phyloP scores from a whole-genome alignment of 441 rosid genomes.

The Cnidoscolus chayamansa region DNA sequence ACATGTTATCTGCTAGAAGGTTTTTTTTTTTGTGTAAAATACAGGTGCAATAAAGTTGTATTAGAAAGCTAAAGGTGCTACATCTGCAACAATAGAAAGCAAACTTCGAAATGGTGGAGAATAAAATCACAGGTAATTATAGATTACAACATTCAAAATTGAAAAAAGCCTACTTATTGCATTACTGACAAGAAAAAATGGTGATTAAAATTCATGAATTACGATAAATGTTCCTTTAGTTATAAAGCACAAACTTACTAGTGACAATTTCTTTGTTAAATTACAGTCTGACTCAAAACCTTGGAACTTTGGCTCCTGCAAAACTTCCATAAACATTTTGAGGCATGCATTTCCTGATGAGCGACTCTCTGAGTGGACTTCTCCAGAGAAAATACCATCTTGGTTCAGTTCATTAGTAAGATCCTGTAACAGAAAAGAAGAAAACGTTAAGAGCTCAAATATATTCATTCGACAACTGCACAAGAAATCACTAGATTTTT shows the following conservation, averaged over 20 bases:
- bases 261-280: constrained; percentile 40
- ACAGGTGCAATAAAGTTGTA: not conserved
- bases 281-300: constrained; percentile 51
- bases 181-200: not conserved
- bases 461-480: not conserved
- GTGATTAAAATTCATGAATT: not conserved
- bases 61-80: not conserved
- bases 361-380: constrained; percentile 27
- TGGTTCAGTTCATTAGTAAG: constrained; percentile 35
- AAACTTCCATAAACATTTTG: constrained; percentile 33
- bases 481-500: not conserved
- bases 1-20: constrained; percentile 4
- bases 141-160: not conserved
- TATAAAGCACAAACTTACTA: constrained; percentile 35
- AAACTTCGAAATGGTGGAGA: not conserved
- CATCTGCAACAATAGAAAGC: not conserved
- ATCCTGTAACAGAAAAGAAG: constrained; percentile 37
- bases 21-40: not conserved
- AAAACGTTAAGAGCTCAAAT: constrained; percentile 8
- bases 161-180: not conserved
- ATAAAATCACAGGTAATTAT: not conserved
- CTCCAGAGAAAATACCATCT: constrained; percentile 25
- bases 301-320: constrained; percentile 45
- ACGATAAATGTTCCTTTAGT: not conserved
- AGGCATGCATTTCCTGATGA: constrained; percentile 31